Evolutionary conservation across 225 moss, liverwort and hornwort species (phyloP).

Genomic region (Lunularia cruciata): DNA sequence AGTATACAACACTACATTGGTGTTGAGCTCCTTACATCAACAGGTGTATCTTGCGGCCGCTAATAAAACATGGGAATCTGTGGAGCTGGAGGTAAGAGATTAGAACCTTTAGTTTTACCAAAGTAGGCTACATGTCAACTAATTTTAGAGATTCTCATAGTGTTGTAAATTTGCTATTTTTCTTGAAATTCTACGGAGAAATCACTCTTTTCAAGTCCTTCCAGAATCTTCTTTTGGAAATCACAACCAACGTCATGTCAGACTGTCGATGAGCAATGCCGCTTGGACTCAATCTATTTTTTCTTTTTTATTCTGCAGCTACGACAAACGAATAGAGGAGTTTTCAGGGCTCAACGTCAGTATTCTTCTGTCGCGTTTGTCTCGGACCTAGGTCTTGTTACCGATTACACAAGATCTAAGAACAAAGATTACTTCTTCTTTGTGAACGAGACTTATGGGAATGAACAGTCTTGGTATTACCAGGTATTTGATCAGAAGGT

Average conservation of each 20-base stretch:
- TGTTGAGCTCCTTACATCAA: slow-evolving; percentile 33
- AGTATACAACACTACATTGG: slow-evolving; percentile 37
- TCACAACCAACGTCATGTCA: neutral
- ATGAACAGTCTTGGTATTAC: slow-evolving; percentile 26
- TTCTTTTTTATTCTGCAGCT: slow-evolving; percentile 29
- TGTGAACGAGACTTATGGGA: slow-evolving; percentile 30
- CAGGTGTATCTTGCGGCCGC: slow-evolving; percentile 22
- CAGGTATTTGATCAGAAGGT: slow-evolving; percentile 34
- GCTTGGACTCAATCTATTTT: neutral
- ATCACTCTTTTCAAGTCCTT: neutral
- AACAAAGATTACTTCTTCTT: slow-evolving; percentile 25
- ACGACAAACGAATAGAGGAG: slow-evolving; percentile 30
- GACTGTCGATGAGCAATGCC: neutral
- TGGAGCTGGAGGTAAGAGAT: slow-evolving; percentile 37
- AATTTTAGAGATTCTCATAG: no score
- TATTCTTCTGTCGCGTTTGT: slow-evolving; percentile 42
- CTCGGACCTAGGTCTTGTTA: slow-evolving; percentile 23
- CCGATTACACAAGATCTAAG: slow-evolving; percentile 26
- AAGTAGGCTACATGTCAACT: no score
- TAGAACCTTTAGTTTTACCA: no score
- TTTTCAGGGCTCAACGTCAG: slow-evolving; percentile 25
- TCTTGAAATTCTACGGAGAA: neutral
- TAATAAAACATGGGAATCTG: slow-evolving; percentile 30
- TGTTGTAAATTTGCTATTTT: no score
- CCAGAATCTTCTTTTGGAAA: no score